phyloP scores from a whole-genome alignment of 2,329 filamentous ascomycete species.

The Aspergillus fijiensis region DNA sequence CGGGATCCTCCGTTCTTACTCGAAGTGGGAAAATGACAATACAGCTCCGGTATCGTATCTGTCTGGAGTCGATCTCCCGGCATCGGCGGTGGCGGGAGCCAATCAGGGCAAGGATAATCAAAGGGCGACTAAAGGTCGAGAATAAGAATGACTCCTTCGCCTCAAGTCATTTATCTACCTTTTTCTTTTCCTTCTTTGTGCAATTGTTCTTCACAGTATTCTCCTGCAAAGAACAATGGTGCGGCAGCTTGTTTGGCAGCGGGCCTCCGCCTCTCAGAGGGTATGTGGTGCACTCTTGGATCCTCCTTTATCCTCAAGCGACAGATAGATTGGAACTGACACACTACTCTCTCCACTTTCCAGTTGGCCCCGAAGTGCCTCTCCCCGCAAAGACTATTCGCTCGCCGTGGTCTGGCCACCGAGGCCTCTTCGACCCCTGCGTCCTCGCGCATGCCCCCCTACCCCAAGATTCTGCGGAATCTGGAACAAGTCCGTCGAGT shows the following conservation, averaged over 20 bases:
- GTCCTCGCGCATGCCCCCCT: conserved; percentile 68
- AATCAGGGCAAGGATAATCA: conserved; percentile 15
- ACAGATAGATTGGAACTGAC: conserved; percentile 2
- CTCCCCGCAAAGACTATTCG: conserved; percentile 30
- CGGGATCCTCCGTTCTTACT: neutral
- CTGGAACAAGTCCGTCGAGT: conserved; percentile 74
- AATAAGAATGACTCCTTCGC: conserved; percentile 7
- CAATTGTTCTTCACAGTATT: conserved; percentile 11
- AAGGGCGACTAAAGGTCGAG: conserved; percentile 9
- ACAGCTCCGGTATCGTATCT: neutral
- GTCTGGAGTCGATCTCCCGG: neutral
- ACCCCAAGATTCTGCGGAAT: conserved; percentile 75
- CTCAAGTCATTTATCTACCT: conserved; percentile 7
- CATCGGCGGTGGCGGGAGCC: conserved; percentile 8
- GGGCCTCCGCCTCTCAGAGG: conserved; percentile 38
- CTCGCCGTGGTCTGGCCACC: conserved; percentile 38
- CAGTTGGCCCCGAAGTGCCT: conserved; percentile 37
- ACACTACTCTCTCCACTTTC: conserved; percentile 3
- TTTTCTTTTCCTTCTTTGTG: conserved; percentile 9
- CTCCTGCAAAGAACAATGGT: conserved; percentile 32
- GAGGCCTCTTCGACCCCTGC: conserved; percentile 27
- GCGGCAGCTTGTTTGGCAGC: conserved; percentile 42
- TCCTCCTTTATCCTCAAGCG: conserved; percentile 1
- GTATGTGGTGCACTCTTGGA: conserved; percentile 26
- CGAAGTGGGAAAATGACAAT: neutral